Evolutionary conservation across 2,329 filamentous ascomycete species (phyloP), one percentile per base, ranked within the genome.

Genomic region (Diaporthe ilicicola): DNA sequence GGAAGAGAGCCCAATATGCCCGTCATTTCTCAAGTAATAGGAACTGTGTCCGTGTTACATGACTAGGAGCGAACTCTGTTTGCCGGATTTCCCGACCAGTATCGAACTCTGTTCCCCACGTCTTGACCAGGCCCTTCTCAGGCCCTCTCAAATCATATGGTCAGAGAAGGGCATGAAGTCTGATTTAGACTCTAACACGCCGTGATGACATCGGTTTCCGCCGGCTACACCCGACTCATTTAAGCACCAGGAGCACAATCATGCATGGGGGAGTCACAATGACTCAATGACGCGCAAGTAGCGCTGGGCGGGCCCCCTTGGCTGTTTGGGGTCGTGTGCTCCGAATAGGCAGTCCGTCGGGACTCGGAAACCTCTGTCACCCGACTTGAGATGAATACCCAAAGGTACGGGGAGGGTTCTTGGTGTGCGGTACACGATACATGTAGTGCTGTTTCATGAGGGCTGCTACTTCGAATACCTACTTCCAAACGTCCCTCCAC

Each of bases 141-240:
- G 59, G 42, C 59, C 59, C 34, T 17, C 29, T 15, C 27, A 34
- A 6, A 7, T 4, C 59, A 27, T 19, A 15, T n/a, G 27, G n/a
- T 22, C 6, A 39, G n/a, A 24, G 34, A 7, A 24, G 19, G 59
- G 59, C 59, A 62, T 48, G 27, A 62, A 62, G 19, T 34, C 29
- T n/a, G 59, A 62, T 62, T 62, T 48, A 62, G 59, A 48, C 59
- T 62, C 59, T 50, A n/a, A 62, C 59, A 62, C 34, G 34, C 34
- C 39, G 39, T 34, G 59, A 62, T 62, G 59, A 34, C n/a, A 64
- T 34, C 29, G 44, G 44, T 42, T n/a, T n/a, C 29, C 29, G 29
- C 59, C 29, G 12, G 29, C 2, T 19, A n/a, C 37, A 7, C 29
- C 29, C 44, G 59, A 50, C 59, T 64, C 59, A 37, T 37, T 64